Evolutionary conservation across 169 alveolate species (phyloP).

Genomic region (Amoebophrya sp.): DNA sequence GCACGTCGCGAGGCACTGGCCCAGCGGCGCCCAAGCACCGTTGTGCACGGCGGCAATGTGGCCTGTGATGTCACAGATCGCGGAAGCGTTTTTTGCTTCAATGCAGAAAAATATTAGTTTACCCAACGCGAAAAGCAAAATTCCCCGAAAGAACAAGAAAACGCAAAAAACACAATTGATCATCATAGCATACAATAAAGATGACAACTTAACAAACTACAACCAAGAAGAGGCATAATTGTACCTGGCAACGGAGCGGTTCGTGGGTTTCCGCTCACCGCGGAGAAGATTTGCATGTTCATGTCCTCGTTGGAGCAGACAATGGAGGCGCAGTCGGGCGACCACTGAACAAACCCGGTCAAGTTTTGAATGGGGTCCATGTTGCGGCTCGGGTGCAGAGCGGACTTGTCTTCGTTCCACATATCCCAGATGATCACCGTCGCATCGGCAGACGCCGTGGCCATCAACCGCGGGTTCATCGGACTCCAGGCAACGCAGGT

Average conservation of each 20-base stretch:
- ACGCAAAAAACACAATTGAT: no score
- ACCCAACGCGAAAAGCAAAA: no score
- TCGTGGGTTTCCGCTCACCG: conserved; percentile 51
- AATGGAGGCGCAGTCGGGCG: conserved; percentile 43
- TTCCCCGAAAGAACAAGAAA: no score
- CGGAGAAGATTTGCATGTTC: conserved; percentile 46
- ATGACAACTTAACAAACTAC: background rate
- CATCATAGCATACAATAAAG: no score
- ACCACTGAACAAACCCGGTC: conserved; percentile 49
- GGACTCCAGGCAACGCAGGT: background rate
- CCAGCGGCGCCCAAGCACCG: conserved; percentile 50
- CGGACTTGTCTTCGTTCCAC: background rate
- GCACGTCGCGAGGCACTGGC: conserved; percentile 44
- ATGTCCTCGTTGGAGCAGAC: conserved; percentile 48
- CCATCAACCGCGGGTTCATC: background rate
- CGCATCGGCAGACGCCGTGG: background rate
- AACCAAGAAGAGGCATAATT: background rate
- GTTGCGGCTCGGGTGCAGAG: background rate
- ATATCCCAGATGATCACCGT: conserved; percentile 36
- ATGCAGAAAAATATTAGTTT: background rate
- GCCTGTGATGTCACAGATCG: conserved; percentile 24
- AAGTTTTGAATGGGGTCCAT: conserved; percentile 49
- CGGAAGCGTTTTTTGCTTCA: background rate
- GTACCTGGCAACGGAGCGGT: conserved; percentile 45
- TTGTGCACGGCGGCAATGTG: conserved; percentile 43